Evolutionary conservation across 1,284 basidiomycete genomes (phyloP).

Genomic region (Agroathelia rolfsii): DNA sequence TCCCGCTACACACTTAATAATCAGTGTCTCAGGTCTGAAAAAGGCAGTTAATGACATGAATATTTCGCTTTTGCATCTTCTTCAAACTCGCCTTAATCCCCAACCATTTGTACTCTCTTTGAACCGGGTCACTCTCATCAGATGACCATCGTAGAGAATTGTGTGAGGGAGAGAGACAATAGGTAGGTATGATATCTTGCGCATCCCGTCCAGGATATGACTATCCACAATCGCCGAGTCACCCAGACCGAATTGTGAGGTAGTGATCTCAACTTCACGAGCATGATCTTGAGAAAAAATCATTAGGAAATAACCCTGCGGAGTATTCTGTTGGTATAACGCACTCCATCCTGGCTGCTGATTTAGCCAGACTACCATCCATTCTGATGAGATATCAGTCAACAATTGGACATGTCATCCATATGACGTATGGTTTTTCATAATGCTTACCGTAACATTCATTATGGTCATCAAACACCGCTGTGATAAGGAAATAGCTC

Average conservation of each 20-base stretch:
- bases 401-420: constrained; percentile 5
- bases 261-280: constrained; percentile 44
- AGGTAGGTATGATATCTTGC: constrained; percentile 39
- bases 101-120: constrained; percentile 19
- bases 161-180: constrained; percentile 31
- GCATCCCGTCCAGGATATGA: constrained; percentile 26
- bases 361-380: constrained; percentile 57
- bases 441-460: constrained; percentile 39
- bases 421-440: not conserved
- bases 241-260: constrained; percentile 28
- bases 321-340: constrained; percentile 10
- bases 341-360: constrained; percentile 38
- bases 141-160: constrained; percentile 40
- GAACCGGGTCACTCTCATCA: constrained; percentile 33
- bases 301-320: constrained; percentile 3
- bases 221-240: constrained; percentile 20
- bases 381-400: constrained; percentile 24
- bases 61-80: constrained; percentile 13
- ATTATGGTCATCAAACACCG: constrained; percentile 50
- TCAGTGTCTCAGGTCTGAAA: constrained; percentile 14
- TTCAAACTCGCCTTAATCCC: constrained; percentile 24
- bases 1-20: constrained; percentile 24
- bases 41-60: not conserved
- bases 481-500: constrained; percentile 53
- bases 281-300: constrained; percentile 26